Evolutionary conservation across 2,329 filamentous ascomycete genomes (phyloP).

Genomic region (Colletotrichum eremochloae): DNA sequence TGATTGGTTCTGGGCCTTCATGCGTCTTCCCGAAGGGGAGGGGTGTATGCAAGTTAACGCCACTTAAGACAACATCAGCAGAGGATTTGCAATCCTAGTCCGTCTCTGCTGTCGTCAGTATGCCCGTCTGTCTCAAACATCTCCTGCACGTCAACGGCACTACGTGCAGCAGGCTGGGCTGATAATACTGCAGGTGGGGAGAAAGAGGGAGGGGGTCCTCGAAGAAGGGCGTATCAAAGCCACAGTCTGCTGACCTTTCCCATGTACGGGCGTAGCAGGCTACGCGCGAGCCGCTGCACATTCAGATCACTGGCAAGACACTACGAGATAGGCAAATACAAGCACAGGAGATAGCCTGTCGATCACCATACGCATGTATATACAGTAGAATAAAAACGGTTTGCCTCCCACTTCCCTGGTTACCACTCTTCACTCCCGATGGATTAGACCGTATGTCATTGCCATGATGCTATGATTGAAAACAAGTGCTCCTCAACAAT

Average conservation of each 20-base stretch:
- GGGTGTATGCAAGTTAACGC: not conserved
- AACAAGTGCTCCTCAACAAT: not conserved
- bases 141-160: slow-evolving; percentile 20
- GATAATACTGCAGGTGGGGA: not conserved
- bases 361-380: not conserved
- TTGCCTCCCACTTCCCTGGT: not conserved
- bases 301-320: slow-evolving; percentile 14
- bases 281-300: not conserved
- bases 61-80: not conserved
- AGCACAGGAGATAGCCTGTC: not conserved
- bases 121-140: slow-evolving; percentile 21
- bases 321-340: not conserved
- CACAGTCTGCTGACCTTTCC: not conserved
- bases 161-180: slow-evolving; percentile 16
- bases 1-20: not conserved
- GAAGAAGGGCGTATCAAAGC: not conserved
- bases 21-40: not conserved
- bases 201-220: not conserved
- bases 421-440: not conserved
- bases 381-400: not conserved
- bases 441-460: slow-evolving; percentile 5
- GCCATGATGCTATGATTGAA: slow-evolving; percentile 4
- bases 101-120: slow-evolving; percentile 14
- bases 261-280: not conserved
- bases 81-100: slow-evolving; percentile 17